Base-by-base conservation (phyloP, 495 filamentous ascomycete genomes). In the Lichina pygmaea region DNA sequence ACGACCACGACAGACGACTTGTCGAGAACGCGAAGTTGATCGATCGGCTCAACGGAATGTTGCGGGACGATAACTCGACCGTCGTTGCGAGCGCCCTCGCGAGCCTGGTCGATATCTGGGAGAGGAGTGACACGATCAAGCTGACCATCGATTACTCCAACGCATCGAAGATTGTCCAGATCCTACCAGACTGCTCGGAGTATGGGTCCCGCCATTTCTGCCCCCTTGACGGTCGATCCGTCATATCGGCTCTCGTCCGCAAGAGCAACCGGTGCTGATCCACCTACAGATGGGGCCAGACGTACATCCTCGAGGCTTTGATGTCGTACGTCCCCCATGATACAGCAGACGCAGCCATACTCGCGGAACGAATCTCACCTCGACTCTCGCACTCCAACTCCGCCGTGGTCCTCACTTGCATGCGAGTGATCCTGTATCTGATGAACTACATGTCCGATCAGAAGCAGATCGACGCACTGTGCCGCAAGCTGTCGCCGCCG, bases 281-380 rank as follows among this genome's bases (percentile, higher is more conserved):
- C 15, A n/a, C 30, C 7, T 11, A 42, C 49, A 92, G 85, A 71
- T 99, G 89, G 89, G 86, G 91, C 41, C 89, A 99, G 64, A 91
- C 85, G 38, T 99, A 99, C 56, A 99, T 99, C 47, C 71, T 99
- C 8, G 89, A 99, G 61, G 84, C 89, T 8, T 69, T 99, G 49
- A 99, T 94, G 84, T 85, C 84, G 12, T 95, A 99, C 61, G 81
- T 95, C 34, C 89, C 89, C 8, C 86, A 92, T 60, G 86, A 94
- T 52, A 72, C 75, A 2, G 66, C 71, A 6, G 89, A 99, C 58
- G 86, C 89, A 6, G 67, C 81, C 8, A 65, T 95, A 30, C 72
- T 99, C 40, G 89, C 89, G 31, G 89, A 95, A 57, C 77, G 89
- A 46, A 84, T 99, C 52, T 73, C 86, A 2, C 91, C 86, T 12